Conservation (phyloP, 164 flowering plant species). For the Vitis rupestris region DNA sequence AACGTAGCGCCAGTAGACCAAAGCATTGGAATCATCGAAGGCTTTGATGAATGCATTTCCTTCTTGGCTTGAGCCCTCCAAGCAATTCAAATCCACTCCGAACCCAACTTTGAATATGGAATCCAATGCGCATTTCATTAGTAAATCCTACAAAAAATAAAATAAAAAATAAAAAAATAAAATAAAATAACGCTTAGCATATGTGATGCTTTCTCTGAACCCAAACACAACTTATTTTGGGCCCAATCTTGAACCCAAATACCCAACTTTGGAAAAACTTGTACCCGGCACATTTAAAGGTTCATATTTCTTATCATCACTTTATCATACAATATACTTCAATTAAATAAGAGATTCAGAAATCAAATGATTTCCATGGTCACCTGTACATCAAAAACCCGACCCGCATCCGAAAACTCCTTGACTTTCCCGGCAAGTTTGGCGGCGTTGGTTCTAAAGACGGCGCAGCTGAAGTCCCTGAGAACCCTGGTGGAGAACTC, state of each 20-base stretch:
- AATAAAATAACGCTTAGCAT: neutral
- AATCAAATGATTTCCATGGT: no score
- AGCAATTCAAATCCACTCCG: constrained; percentile 61
- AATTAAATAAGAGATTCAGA: no score
- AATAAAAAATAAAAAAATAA: no score
- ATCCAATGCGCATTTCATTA: constrained; percentile 57
- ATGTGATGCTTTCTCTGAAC: no score
- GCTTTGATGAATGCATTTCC: constrained; percentile 46
- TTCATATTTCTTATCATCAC: no score
- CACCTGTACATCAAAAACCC: constrained; percentile 55
- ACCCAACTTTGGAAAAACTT: no score
- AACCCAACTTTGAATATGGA: constrained; percentile 79
- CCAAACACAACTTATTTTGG: no score
- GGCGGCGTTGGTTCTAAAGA: constrained; percentile 56
- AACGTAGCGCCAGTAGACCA: constrained; percentile 45
- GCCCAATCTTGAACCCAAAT: no score
- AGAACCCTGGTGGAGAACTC: constrained; percentile 70
- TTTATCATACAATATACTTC: no score
- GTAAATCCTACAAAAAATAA: constrained; percentile 40
- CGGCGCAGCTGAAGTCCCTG: constrained; percentile 61
- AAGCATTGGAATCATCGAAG: constrained; percentile 57
- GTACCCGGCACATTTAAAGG: no score
- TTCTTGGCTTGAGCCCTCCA: constrained; percentile 43
- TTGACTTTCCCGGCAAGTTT: constrained; percentile 40
- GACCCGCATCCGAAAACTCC: constrained; percentile 18